Base-by-base conservation (phyloP, 495 filamentous ascomycete genomes). In the Talaromyces ruber region DNA sequence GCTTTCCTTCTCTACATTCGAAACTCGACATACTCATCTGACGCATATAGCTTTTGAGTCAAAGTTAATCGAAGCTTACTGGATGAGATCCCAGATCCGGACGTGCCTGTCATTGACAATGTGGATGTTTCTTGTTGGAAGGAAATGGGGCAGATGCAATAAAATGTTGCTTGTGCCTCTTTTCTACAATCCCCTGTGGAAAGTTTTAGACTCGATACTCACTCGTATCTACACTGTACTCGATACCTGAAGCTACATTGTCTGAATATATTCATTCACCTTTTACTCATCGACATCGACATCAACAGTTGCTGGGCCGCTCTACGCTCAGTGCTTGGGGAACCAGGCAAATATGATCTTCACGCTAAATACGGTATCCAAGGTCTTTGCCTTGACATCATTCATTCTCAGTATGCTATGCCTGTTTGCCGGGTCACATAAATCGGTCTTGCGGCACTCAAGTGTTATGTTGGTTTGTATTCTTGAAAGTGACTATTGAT, bases 361-460 rank as follows among this genome's bases (percentile, higher is more conserved):
- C 59, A 60, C 59, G 1, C 29, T 60, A 1, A 60, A 60, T 47
- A 60, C 59, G 25, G 2, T 60, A 52, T 60, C 59, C 45, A 60
- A 60, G 59, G 43, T 52, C 1, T 60, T 50, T n/a, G 79, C 79
- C 14, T 78, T 87, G 28, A 81, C 77, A 18, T 83, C 85, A 43
- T 86, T 92, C 66, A 79, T 92, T 51, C 75, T 93, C 37, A 79
- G 80, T 14, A 75, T 91, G 64, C 73, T 92, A 43, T 87, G 85
- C 37, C 79, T 93, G 61, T 86, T 93, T 64, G 86, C 90, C 3
- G 90, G 90, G 32, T 74, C 79, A 8, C 79, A 82, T 64, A 80
- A 72, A 60, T 79, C 76, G 52, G 80, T 84, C 67, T 80, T 92
- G 66, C 79, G 87, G 60, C 72, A 81, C 14, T 87, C 86, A 47